phyloP scores from a whole-genome alignment of 2,329 filamentous ascomycete genomes.

The Exophiala sp. region DNA sequence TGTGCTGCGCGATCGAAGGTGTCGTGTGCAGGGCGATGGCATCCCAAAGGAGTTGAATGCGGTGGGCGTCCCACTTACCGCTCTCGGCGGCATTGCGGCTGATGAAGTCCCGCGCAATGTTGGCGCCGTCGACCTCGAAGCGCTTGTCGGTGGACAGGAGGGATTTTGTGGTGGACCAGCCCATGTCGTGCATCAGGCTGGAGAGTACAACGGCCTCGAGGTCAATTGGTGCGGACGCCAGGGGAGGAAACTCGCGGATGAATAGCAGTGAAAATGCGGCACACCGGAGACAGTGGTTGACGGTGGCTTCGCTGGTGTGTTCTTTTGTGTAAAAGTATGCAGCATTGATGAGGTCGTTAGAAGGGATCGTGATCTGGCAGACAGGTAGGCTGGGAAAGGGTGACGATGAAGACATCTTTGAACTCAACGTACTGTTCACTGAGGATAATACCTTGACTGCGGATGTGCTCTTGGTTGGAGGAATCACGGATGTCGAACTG shows the following conservation, averaged over 20 bases:
- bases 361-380: constrained; percentile 36
- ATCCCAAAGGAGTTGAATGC: constrained; percentile 49
- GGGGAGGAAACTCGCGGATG: constrained; percentile 26
- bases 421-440: too few species aligned
- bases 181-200: constrained; percentile 29
- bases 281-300: constrained; percentile 22
- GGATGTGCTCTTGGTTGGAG: too few species aligned
- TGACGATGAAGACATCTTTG: constrained; percentile 8
- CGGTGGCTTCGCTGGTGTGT: constrained; percentile 13
- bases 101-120: constrained; percentile 41
- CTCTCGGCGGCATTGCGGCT: neutral
- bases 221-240: constrained; percentile 25
- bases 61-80: constrained; percentile 38
- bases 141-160: constrained; percentile 44
- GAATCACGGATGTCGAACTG: too few species aligned
- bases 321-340: constrained; percentile 15
- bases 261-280: constrained; percentile 40
- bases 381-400: constrained; percentile 34
- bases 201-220: constrained; percentile 26
- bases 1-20: constrained; percentile 26
- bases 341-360: constrained; percentile 11
- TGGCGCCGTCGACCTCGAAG: constrained; percentile 52
- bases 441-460: too few species aligned
- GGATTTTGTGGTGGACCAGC: constrained; percentile 38
- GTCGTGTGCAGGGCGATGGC: constrained; percentile 42